phyloP scores from a whole-genome alignment of 345 rosid genomes.

The Syzygium jambos region DNA sequence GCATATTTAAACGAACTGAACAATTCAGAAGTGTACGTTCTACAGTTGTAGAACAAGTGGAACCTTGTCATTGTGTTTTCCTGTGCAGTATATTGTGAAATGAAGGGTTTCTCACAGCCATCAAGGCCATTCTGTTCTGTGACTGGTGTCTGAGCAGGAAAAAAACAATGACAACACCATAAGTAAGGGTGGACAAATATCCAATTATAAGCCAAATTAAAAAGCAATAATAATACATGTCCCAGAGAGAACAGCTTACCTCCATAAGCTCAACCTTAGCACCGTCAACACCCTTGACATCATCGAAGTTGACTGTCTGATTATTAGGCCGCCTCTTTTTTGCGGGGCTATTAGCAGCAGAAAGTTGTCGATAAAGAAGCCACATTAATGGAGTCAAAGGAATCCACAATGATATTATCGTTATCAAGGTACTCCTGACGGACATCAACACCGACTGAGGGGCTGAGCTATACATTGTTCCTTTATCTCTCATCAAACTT shows the following conservation, averaged over 20 bases:
- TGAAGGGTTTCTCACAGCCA: neutral
- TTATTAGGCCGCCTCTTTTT: slow-evolving; percentile 54
- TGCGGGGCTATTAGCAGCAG: slow-evolving; percentile 82
- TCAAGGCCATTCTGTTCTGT: neutral
- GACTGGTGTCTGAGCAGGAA: neutral
- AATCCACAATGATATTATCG: slow-evolving; percentile 76
- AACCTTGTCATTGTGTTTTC: neutral
- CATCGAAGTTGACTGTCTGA: slow-evolving; percentile 65
- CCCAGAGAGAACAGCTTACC: slow-evolving; percentile 25
- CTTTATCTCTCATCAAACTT: slow-evolving; percentile 84
- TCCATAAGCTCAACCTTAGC: slow-evolving; percentile 92
- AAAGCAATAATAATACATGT: neutral
- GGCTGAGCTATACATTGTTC: slow-evolving; percentile 73
- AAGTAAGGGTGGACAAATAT: neutral
- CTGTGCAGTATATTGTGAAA: neutral
- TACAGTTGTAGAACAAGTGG: neutral
- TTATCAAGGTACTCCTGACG: slow-evolving; percentile 55
- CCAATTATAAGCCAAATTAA: neutral
- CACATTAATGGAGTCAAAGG: slow-evolving; percentile 92
- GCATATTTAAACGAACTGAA: neutral
- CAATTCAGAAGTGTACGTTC: neutral
- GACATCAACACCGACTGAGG: slow-evolving; percentile 74
- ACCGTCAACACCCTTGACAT: slow-evolving; percentile 91
- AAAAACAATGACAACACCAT: neutral
- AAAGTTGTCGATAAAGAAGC: slow-evolving; percentile 92